Base-by-base conservation (phyloP, 768 basidiomycete species). In the Termitomyces sp. region DNA sequence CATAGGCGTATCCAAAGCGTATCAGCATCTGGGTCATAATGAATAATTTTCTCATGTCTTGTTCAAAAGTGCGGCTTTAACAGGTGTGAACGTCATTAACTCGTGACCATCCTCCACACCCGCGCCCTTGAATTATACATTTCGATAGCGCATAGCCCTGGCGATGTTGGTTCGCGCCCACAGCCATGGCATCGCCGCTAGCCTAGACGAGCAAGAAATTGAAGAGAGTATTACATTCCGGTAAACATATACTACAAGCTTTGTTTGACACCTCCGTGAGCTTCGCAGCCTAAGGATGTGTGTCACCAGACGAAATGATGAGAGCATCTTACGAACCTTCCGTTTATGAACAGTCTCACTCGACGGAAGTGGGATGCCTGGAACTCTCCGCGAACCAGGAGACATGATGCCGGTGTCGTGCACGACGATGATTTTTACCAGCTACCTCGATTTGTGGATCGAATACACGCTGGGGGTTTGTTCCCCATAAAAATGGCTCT, bases 1-100 rank as follows among this genome's bases (percentile, higher is more conserved):
- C n/a, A n/a, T n/a, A n/a, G n/a, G n/a, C n/a, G n/a, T n/a, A n/a
- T n/a, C n/a, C n/a, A n/a, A 37, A 5, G 12, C 5, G 19, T 42
- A 52, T 58, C 57, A 58, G 17, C 50, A 47, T 35, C 19, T 25
- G 9, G n/a, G 8, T 32, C 9, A 34, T 35, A 19, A 23, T 23
- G n/a, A 3, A 11, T 14, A 1, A 52, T 49, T 61, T n/a, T 61
- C 60, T 58, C 60, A 54, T 55, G 54, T 40, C 43, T 21, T 58
- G 39, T 47, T 35, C 23, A 12, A 34, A 52, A 49, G 5, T 11
- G 6, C 30, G 23, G 23, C 9, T 21, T 21, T n/a, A 42, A 52
- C 35, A 45, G 16, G 52, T 55, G 35, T 49, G 42, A 51, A 28
- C 21, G 16, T 34, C 32, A 25, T 35, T 30, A 14, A 51, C 45